Evolutionary conservation across 2,329 filamentous ascomycete genomes (phyloP), one percentile per base, ranked within the genome.

Genomic region (Botrytis paeoniae): DNA sequence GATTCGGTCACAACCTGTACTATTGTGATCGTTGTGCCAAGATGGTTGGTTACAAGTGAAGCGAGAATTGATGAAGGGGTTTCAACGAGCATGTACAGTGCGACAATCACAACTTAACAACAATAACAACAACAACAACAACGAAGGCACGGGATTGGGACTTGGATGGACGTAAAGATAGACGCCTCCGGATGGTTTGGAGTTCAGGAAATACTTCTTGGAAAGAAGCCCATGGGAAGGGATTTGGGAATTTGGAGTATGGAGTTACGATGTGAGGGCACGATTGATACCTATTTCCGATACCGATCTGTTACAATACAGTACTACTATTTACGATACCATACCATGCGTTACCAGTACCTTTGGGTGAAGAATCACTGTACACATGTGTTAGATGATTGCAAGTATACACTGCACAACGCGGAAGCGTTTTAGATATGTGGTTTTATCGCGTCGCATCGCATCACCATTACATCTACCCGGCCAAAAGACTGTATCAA

Each of bases 21-120:
- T 91, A 91, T 82, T 91, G 89, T 82, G 84, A 86, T 74, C 85
- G 88, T 51, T 91, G 89, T 80, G 89, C 89, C 74, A 87, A 86
- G 79, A 87, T 89, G 80, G 87, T 89, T 45, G 89, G 89, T 77
- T 91, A 90, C 81, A 88, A 86, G 80, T 90, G 86, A 87, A 78
- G 60, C 39, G 60, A 61, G 45, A 54, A 32, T 68, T 32, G 65
- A 43, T 57, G 65, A 68, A 68, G 48, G 65, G 65, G 65, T 16
- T 68, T 66, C 61, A n/a, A 63, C 57, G 60, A 32, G 20, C 39
- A n/a, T 37, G 54, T 25, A 68, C 48, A 41, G 25, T 32, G 35
- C 48, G 35, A 68, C 37, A 41, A 57, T 41, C 48, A 57, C 65
- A 57, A 57, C n/a, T 57, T 18, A 25, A 32, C 65, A 68, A 41